Conservation (phyloP, 257 asterid species). For the Solanum ahanhuiri region DNA sequence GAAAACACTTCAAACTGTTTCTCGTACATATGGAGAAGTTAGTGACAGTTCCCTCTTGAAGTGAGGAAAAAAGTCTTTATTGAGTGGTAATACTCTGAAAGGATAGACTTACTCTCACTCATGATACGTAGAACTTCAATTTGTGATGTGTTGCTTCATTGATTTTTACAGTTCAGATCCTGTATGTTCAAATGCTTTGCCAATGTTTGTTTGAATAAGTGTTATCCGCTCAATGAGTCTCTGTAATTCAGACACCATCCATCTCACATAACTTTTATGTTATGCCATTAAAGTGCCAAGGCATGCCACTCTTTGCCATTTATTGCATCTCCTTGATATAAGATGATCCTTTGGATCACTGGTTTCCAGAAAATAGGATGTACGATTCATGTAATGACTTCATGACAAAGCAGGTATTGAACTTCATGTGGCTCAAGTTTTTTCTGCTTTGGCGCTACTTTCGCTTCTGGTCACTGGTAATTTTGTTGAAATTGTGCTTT, state of each 20-base stretch:
- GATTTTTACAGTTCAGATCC: not conserved
- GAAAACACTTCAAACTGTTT: not conserved
- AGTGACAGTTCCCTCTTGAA: not conserved
- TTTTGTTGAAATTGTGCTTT: constrained; percentile 10
- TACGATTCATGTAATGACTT: not conserved
- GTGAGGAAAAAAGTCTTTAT: not conserved
- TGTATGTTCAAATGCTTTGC: not conserved
- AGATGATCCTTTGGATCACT: not conserved
- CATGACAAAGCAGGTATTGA: constrained; percentile 54
- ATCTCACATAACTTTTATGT: not conserved
- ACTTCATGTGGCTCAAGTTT: constrained; percentile 97
- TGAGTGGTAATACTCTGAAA: not conserved
- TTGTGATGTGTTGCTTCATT: not conserved
- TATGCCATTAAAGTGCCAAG: not conserved
- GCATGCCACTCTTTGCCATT: not conserved
- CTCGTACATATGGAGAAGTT: not conserved
- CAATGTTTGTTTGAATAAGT: not conserved
- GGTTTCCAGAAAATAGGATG: not conserved
- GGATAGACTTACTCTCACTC: not conserved
- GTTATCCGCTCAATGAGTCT: not conserved
- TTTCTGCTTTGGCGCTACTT: constrained; percentile 93
- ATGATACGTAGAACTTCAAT: not conserved
- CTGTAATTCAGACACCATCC: not conserved
- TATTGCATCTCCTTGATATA: not conserved
- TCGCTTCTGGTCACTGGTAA: constrained; percentile 89